Conservation (phyloP, 2,329 filamentous ascomycete genomes). For the Fusarium setosum region DNA sequence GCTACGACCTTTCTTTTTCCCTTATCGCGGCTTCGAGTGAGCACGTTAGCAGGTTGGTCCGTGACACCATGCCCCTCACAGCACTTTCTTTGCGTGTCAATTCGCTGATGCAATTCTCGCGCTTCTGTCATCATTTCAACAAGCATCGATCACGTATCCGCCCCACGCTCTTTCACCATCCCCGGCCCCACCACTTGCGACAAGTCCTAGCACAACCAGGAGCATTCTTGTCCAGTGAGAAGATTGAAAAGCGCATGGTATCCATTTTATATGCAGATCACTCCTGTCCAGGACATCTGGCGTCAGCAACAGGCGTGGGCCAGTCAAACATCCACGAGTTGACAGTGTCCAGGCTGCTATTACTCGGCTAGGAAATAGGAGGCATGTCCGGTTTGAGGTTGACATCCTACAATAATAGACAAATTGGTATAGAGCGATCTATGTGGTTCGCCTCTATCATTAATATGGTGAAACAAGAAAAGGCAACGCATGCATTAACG, state of each 20-base stretch:
- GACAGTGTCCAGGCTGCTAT: neutral
- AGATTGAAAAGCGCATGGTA: neutral
- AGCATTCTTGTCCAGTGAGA: neutral
- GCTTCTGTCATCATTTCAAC: constrained; percentile 20
- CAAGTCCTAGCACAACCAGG: neutral
- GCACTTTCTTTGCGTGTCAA: neutral
- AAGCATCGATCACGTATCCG: constrained; percentile 33
- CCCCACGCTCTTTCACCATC: constrained; percentile 42
- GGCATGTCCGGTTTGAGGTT: too few relatives aligned
- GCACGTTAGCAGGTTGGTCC: constrained; percentile 32
- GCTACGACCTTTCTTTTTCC: constrained; percentile 6
- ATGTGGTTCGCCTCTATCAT: too few relatives aligned
- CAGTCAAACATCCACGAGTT: neutral
- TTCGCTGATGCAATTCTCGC: constrained; percentile 15
- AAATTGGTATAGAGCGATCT: too few relatives aligned
- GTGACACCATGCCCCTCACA: constrained; percentile 28
- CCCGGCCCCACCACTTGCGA: constrained; percentile 23
- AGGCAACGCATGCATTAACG: too few relatives aligned
- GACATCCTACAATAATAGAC: too few relatives aligned
- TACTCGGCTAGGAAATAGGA: too few relatives aligned
- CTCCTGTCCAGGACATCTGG: neutral
- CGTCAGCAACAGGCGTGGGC: neutral
- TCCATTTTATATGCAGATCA: neutral
- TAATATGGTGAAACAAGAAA: too few relatives aligned
- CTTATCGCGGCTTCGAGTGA: constrained; percentile 5